phyloP scores from a whole-genome alignment of 2,329 filamentous ascomycete species.

The Stromatinia cepivora region DNA sequence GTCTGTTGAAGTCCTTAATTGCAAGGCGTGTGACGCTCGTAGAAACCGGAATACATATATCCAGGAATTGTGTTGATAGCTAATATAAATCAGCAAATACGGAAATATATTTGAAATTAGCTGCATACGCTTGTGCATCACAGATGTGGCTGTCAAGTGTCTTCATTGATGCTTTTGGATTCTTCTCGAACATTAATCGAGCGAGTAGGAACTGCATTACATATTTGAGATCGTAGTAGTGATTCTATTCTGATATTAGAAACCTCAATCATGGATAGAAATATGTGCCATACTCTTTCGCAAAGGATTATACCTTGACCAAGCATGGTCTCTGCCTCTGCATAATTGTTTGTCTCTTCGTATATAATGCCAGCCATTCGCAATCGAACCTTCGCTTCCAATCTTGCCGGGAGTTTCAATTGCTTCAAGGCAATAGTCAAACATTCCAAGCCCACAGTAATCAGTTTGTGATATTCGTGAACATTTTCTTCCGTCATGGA shows the following conservation, averaged over 20 bases:
- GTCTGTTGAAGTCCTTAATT: constrained; percentile 61
- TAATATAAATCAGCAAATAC: constrained; percentile 30
- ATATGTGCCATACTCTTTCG: constrained; percentile 53
- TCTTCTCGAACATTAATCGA: constrained; percentile 69
- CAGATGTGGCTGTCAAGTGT: constrained; percentile 67
- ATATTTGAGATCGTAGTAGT: constrained; percentile 69
- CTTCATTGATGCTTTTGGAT: constrained; percentile 71
- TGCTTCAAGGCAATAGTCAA: constrained; percentile 68
- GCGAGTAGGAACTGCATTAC: constrained; percentile 73
- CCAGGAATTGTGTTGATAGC: constrained; percentile 68
- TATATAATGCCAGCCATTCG: constrained; percentile 70
- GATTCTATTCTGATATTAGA: constrained; percentile 45
- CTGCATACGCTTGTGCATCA: constrained; percentile 63
- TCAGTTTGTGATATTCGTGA: constrained; percentile 68
- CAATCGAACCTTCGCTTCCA: constrained; percentile 68
- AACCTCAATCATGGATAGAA: background rate
- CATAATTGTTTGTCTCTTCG: constrained; percentile 73
- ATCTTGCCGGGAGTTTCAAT: constrained; percentile 59
- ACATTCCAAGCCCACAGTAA: constrained; percentile 71
- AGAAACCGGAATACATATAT: constrained; percentile 75
- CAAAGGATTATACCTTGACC: constrained; percentile 71
- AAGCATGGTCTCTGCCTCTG: constrained; percentile 70
- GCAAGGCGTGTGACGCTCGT: constrained; percentile 67
- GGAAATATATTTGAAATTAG: background rate
- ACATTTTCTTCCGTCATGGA: constrained; percentile 53